Conservation (phyloP, 1,139 yeast genomes). For the Yamadazyma epiphylla region DNA sequence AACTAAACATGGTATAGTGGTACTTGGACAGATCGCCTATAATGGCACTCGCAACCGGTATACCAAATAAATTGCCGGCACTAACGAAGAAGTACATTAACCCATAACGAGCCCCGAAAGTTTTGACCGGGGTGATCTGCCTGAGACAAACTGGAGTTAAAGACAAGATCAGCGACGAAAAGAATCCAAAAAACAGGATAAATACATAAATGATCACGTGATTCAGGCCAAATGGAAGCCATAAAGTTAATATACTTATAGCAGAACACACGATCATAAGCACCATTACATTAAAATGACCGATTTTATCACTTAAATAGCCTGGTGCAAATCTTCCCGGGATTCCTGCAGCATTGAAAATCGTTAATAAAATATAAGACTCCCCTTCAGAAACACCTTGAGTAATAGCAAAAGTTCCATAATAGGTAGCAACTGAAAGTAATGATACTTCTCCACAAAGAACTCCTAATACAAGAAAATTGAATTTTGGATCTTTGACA, state of each 20-base stretch:
- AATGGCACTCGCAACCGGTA: conserved; percentile 44
- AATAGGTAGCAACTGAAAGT: conserved; percentile 44
- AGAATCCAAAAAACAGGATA: conserved; percentile 26
- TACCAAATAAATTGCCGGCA: conserved; percentile 37
- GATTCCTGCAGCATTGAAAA: conserved; percentile 39
- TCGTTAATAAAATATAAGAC: conserved; percentile 33
- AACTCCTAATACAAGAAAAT: conserved; percentile 29
- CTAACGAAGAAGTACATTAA: conserved; percentile 36
- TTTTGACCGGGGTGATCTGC: conserved; percentile 28
- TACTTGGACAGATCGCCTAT: conserved; percentile 29
- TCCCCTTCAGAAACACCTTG: conserved; percentile 35
- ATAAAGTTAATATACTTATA: conserved; percentile 29
- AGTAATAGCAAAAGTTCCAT: conserved; percentile 41
- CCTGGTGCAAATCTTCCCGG: conserved; percentile 39
- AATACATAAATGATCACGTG: conserved; percentile 27
- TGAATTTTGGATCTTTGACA: conserved; percentile 19
- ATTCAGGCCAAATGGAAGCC: conserved; percentile 38
- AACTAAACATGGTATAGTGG: conserved; percentile 31
- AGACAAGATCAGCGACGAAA: conserved; percentile 25
- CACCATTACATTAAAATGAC: conserved; percentile 38
- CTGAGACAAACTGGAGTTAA: conserved; percentile 40
- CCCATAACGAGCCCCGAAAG: conserved; percentile 42
- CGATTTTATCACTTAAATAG: conserved; percentile 31
- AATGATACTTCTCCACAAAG: conserved; percentile 56
- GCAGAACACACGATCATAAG: conserved; percentile 29